Evolutionary conservation across 257 asterid species (phyloP).

Genomic region (Jaltomata sinuosa): DNA sequence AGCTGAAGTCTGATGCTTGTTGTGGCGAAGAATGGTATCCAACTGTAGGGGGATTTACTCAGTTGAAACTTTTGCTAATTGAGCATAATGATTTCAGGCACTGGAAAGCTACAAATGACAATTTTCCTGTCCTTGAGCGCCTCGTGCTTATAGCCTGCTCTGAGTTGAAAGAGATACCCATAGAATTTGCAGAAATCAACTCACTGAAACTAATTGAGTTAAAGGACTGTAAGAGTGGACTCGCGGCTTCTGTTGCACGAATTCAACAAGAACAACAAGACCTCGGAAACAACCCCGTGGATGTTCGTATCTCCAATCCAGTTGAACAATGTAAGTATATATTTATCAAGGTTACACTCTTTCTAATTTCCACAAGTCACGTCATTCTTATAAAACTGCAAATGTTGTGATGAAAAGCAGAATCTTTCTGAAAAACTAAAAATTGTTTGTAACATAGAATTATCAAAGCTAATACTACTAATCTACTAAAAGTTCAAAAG

Average conservation of each 20-base stretch:
- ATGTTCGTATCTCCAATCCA: not conserved
- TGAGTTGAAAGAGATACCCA: not conserved
- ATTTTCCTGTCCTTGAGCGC: not conserved
- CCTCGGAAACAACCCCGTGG: not conserved
- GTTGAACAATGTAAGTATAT: not conserved
- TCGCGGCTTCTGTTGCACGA: not conserved
- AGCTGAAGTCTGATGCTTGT: no score
- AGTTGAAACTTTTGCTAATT: no score
- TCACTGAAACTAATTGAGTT: not conserved
- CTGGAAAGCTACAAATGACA: not conserved
- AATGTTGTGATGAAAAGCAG: not conserved
- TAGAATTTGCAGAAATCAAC: not conserved
- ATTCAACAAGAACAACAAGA: not conserved
- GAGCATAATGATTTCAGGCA: not conserved
- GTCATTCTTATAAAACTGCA: no score
- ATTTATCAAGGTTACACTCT: not conserved
- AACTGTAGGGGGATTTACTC: no score
- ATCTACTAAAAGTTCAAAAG: not conserved
- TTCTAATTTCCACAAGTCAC: no score
- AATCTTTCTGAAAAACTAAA: not conserved
- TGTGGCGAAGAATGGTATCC: no score
- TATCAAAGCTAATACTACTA: not conserved
- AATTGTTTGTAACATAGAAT: not conserved
- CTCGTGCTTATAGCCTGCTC: not conserved
- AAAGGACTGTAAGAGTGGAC: accelerated